Conservation (phyloP, 2,329 filamentous ascomycete genomes). For the Penicillium sp. region DNA sequence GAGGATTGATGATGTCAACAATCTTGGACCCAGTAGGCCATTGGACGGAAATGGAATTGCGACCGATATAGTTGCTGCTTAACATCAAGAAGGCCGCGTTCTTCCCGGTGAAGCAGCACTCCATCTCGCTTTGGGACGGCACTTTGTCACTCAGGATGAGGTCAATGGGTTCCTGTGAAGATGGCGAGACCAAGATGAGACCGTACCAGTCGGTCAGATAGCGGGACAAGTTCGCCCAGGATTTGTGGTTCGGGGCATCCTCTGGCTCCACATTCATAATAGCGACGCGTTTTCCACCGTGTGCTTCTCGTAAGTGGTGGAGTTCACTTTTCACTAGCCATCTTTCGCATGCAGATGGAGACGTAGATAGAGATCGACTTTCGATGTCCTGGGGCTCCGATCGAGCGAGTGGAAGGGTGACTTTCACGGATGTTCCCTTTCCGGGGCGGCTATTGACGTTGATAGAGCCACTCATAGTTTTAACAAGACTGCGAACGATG, state of each 20-base stretch:
- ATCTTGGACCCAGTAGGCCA: background rate
- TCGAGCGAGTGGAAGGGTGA: slow-evolving; percentile 46
- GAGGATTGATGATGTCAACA: slow-evolving; percentile 38
- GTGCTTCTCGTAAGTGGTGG: background rate
- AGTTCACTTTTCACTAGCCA: background rate
- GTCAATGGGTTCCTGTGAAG: background rate
- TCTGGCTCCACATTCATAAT: background rate
- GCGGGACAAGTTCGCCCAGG: background rate
- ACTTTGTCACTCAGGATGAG: background rate
- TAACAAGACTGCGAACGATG: slow-evolving; percentile 61
- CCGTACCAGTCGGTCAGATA: background rate
- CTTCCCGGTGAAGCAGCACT: background rate
- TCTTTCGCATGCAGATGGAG: background rate
- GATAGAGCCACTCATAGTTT: slow-evolving; percentile 59
- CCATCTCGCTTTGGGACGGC: background rate
- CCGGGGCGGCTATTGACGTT: slow-evolving; percentile 54
- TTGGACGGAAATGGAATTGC: slow-evolving; percentile 1
- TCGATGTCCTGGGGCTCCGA: slow-evolving; percentile 5
- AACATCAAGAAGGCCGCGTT: slow-evolving; percentile 37
- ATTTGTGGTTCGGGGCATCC: background rate
- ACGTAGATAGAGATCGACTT: background rate
- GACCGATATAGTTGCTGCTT: slow-evolving; percentile 36
- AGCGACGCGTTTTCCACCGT: background rate
- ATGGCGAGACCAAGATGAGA: background rate
- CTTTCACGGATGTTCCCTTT: slow-evolving; percentile 55